phyloP scores from a whole-genome alignment of 1,139 yeast genomes.

The Saccharomycopsis crataegensis region DNA sequence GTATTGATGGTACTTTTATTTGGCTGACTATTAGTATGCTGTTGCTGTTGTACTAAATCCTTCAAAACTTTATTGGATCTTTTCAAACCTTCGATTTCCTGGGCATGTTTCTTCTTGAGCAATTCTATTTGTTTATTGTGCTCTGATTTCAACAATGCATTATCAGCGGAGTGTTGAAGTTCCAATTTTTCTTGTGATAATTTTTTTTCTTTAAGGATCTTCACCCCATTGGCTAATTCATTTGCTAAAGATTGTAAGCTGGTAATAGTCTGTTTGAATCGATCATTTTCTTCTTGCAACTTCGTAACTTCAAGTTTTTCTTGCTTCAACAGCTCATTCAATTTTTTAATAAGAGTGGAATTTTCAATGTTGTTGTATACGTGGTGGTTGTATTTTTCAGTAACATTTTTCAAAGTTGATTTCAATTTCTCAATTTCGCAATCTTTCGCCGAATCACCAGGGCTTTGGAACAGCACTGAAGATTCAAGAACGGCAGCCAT shows the following conservation, averaged over 20 bases:
- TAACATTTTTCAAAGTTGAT: neutral
- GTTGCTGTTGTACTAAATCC: constrained; percentile 5
- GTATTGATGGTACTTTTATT: neutral
- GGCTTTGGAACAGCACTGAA: neutral
- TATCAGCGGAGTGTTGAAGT: neutral
- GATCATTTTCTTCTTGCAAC: constrained; percentile 9
- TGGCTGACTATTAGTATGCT: neutral
- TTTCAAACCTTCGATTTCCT: constrained; percentile 9
- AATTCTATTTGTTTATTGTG: neutral
- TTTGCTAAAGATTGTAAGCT: constrained; percentile 3
- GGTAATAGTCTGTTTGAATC: constrained; percentile 4
- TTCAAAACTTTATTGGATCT: constrained; percentile 17
- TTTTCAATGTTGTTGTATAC: neutral
- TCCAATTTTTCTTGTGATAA: neutral
- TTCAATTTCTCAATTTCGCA: neutral
- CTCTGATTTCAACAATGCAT: neutral
- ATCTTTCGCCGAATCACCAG: neutral
- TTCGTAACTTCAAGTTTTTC: constrained; percentile 6
- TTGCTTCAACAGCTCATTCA: neutral
- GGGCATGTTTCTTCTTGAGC: neutral
- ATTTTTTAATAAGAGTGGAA: neutral
- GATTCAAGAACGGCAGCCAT: neutral
- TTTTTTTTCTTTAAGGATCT: neutral
- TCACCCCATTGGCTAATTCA: neutral
- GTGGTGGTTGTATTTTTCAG: neutral